Conservation (phyloP, 202 grass and related monocot species). For the Hordeum pubiflorum region DNA sequence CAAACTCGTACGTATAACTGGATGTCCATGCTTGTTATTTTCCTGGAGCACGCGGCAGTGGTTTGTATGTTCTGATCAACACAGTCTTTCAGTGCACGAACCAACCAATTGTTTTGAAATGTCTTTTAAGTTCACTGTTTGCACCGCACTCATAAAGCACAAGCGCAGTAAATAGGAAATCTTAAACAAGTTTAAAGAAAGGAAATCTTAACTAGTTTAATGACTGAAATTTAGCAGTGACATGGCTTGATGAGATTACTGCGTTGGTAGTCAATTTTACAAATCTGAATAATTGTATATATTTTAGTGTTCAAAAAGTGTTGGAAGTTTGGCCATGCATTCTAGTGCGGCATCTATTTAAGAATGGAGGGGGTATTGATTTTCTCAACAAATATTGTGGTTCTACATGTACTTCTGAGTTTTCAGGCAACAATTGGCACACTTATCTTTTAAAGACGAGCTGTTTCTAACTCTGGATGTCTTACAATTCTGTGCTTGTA, state of each 20-base stretch:
- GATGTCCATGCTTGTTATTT: not conserved
- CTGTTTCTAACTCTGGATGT: not conserved
- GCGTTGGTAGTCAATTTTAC: not conserved
- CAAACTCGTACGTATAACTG: not conserved
- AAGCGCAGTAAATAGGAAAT: too few species aligned
- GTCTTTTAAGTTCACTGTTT: too few species aligned
- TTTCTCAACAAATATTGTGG: conserved; percentile 13
- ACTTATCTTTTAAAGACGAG: not conserved
- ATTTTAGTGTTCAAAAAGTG: not conserved
- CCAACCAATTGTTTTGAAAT: not conserved
- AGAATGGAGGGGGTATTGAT: not conserved
- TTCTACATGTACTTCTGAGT: conserved; percentile 16
- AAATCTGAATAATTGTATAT: not conserved
- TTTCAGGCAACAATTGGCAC: not conserved
- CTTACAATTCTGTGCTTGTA: not conserved
- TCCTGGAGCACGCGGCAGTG: not conserved
- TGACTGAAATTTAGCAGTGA: too few species aligned
- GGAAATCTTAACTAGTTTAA: too few species aligned
- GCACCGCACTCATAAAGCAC: too few species aligned
- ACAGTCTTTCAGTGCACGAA: not conserved
- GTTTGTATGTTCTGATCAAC: not conserved
- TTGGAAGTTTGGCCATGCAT: not conserved
- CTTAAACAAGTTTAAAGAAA: too few species aligned
- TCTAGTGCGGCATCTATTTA: not conserved
- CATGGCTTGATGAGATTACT: too few species aligned